Conservation (phyloP, 495 filamentous ascomycete species). For the Neurospora sp. region DNA sequence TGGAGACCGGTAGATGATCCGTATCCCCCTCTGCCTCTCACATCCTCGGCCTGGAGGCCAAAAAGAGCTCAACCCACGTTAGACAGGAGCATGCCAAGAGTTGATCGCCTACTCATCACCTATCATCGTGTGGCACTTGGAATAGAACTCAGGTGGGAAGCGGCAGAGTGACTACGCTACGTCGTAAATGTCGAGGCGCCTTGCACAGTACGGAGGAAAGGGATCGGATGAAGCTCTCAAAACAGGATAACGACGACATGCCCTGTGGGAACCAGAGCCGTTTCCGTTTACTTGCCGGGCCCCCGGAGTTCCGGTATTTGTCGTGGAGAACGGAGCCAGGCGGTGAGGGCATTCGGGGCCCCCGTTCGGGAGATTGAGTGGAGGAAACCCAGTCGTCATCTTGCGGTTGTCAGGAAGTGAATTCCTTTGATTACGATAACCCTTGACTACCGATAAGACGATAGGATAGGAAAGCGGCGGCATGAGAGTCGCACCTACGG, state of each 20-base stretch:
- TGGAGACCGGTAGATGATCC: not conserved
- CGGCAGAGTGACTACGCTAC: not conserved
- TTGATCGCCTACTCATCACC: not conserved
- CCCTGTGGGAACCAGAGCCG: not conserved
- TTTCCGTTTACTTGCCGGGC: not conserved
- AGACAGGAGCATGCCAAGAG: not conserved
- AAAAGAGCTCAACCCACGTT: not conserved
- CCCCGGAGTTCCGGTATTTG: not conserved
- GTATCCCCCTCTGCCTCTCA: not conserved
- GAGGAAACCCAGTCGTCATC: not conserved
- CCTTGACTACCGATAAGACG: not conserved
- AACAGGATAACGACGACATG: not conserved
- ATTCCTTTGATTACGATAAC: not conserved
- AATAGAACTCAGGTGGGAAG: not conserved
- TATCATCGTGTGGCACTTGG: not conserved
- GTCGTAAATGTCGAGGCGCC: not conserved
- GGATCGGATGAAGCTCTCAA: not conserved
- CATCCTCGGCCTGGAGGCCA: not conserved
- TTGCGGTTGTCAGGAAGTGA: not conserved
- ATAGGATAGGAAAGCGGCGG: not conserved
- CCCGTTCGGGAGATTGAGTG: not conserved
- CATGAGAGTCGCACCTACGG: not conserved
- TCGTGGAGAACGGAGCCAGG: not conserved
- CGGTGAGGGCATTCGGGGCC: not conserved
- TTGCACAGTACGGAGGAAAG: not conserved